Conservation (phyloP, 129 eudicot genomes). For the Flaveria sonorensis region DNA sequence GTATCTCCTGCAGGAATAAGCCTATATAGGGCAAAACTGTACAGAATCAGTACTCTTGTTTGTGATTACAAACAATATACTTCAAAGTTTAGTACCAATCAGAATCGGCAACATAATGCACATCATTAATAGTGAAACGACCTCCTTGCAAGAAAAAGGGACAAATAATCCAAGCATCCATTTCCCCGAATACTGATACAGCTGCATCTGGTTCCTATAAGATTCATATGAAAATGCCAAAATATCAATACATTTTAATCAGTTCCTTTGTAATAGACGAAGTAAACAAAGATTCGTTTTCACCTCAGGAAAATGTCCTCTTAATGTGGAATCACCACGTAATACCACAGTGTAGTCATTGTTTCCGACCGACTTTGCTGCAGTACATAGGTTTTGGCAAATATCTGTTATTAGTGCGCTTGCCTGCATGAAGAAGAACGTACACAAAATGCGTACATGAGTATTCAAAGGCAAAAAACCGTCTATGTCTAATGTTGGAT, state of each 20-base stretch:
- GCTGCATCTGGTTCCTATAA: conserved; percentile 93
- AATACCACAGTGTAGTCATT: conserved; percentile 86
- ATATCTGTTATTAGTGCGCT: conserved; percentile 67
- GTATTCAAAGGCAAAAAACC: conserved; percentile 6
- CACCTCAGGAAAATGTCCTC: conserved; percentile 99
- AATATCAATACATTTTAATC: conserved; percentile 11
- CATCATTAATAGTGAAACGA: conserved; percentile 82
- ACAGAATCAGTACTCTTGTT: conserved; percentile 17
- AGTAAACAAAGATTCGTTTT: conserved; percentile 28
- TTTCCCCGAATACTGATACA: conserved; percentile 89
- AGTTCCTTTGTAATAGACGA: conserved; percentile 9
- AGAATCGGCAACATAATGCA: conserved; percentile 94
- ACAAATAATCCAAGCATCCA: conserved; percentile 98
- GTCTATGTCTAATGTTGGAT: conserved; percentile 10
- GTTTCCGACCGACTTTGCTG: conserved; percentile 62
- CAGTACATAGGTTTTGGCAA: conserved; percentile 66
- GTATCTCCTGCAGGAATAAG: conserved; percentile 98
- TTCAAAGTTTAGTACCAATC: conserved; percentile 53
- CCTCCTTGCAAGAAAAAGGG: conserved; percentile 99
- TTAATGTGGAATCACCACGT: conserved; percentile 96
- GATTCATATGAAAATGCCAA: conserved; percentile 21
- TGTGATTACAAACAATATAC: conserved; percentile 3
- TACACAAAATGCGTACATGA: neutral
- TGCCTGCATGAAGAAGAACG: conserved; percentile 63
- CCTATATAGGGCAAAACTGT: conserved; percentile 46